Evolutionary conservation across 225 moss, liverwort and hornwort genomes (phyloP), one percentile per base, ranked within the genome.

Genomic region (Thuidium tamariscinum): DNA sequence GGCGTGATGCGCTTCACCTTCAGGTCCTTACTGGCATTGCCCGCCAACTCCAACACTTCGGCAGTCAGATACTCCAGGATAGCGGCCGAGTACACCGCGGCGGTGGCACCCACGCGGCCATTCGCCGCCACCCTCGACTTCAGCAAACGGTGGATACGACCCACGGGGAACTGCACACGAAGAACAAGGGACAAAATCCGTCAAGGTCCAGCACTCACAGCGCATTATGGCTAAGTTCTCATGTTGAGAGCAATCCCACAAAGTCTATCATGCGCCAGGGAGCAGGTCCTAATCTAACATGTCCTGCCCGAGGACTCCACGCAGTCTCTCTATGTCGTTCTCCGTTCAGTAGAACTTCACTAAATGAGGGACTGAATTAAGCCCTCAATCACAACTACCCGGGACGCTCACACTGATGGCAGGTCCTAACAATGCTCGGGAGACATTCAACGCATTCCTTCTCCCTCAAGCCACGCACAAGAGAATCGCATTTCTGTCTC

Each of bases 1-100:
- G 97, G 97, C 0, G 97, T 97, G 87, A 97, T 97, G 8, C 97
- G 97, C 91, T 97, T 97, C 89, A 97, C 97, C 90, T 97, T 97
- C 52, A 97, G 89, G 90, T 97, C 97, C 87, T 97, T 97, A 60
- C 97, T 97, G 17, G 97, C 97, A 64, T 97, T 97, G 37, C 97
- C 97, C 60, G 97, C 97, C 89, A 97, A 74, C 95, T 97, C 97
- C 91, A 97, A 81, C 42, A 97, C 97, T 90, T 97, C 97, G 17
- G 97, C 97, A 11, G 97, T 97, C 71, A 97, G 82, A 81, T 97
- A 97, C 91, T 97, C 97, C 70, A 97, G 82, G 44, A 97, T 97
- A 79, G 97, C 97, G 26, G 97, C 97, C 48, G 97, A 95, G 87
- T 97, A 97, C 57, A 97, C 97, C 8, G 97, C 97, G 10, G 97